Evolutionary conservation across 108 stramenopile genomes (phyloP), one percentile per base, ranked within the genome.

Genomic region (Fistulifera pelliculosa): DNA sequence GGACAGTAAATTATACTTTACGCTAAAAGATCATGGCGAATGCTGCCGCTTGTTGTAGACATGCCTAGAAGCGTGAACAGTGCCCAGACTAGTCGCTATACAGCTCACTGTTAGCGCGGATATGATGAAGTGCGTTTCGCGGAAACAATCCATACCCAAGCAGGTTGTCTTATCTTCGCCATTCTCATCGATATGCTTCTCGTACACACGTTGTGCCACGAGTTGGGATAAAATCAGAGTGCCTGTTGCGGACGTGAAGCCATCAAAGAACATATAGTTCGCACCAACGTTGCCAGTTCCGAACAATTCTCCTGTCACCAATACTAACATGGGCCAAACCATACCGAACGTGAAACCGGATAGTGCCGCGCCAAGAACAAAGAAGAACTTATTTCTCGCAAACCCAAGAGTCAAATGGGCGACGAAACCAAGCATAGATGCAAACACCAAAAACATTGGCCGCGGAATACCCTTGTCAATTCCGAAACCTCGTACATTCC

Each of bases 251-350:
- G 76, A 79, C 12, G 69, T 68, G 43, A 82, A 70, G 2, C 89
- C 89, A 39, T 91, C 89, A 52, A 62, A 91, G 41, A 87, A 91
- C 85, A 91, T 80, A 71, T 91, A 91, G 52, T 91, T 87, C 3
- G 85, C 85, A 31, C 75, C 83, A 54, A 82, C 68, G 54, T 91
- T 70, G 5, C 49, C 59, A 6, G 75, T 75, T 16, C 85, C 83
- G 49, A 84, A 91, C 17, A 77, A 54, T 70, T 85, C 83, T 35
- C 83, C 83, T 6, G 68, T 65, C 13, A 84, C 77, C 1, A 89
- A 70, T 2, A 90, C 89, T 75, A 91, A 65, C 43, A 87, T 50
- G 18, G 89, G 89, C 89, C 89, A 91, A 23, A 77, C 65, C 83
- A 82, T 91, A 18, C 89, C 89, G 77, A 91, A 91, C 6, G 85